Conservation (phyloP, 1,139 yeast species). For the Eremothecium gossypii region DNA sequence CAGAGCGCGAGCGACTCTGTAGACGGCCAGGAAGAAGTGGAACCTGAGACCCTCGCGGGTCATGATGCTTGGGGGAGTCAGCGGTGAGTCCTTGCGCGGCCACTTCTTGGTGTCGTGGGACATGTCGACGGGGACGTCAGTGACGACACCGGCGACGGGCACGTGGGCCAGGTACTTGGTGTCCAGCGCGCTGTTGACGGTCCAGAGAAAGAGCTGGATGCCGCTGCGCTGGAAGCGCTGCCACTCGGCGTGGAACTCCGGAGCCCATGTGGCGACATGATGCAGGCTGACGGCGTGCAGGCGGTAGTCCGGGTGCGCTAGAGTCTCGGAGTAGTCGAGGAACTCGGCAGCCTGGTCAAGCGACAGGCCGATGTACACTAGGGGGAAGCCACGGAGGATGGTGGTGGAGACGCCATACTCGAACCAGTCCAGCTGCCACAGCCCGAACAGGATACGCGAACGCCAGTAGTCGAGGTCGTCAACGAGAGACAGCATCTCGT, state of each 20-base stretch:
- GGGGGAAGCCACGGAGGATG: slow-evolving; percentile 36
- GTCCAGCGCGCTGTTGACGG: slow-evolving; percentile 46
- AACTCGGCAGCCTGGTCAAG: slow-evolving; percentile 31
- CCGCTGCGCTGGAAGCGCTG: slow-evolving; percentile 34
- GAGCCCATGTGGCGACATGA: slow-evolving; percentile 34
- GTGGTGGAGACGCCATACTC: slow-evolving; percentile 39
- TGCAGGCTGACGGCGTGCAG: slow-evolving; percentile 39
- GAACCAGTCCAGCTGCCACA: slow-evolving; percentile 68
- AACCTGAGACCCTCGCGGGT: slow-evolving; percentile 24
- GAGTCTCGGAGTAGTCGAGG: slow-evolving; percentile 27
- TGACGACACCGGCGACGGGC: slow-evolving; percentile 53
- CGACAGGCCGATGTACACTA: slow-evolving; percentile 45
- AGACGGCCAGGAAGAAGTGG: slow-evolving; percentile 14
- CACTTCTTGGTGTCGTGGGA: slow-evolving; percentile 10
- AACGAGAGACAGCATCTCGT: slow-evolving; percentile 40
- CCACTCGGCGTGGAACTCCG: slow-evolving; percentile 33
- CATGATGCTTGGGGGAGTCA: slow-evolving; percentile 15
- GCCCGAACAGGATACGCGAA: slow-evolving; percentile 59
- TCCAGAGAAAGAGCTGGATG: slow-evolving; percentile 68
- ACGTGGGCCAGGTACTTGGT: slow-evolving; percentile 35
- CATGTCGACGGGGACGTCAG: slow-evolving; percentile 43
- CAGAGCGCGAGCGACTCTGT: slow-evolving; percentile 15
- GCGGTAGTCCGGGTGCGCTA: slow-evolving; percentile 32
- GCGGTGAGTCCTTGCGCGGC: slow-evolving; percentile 7
- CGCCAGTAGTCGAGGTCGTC: slow-evolving; percentile 58